Percentiles rank a stretch among this genome's conserved stretches.
These are phyloP conservation scores for Gonapodya prolifera DNA, from an alignment of 192 early-diverging fungal species.

Conservation along the genomic window DNA sequence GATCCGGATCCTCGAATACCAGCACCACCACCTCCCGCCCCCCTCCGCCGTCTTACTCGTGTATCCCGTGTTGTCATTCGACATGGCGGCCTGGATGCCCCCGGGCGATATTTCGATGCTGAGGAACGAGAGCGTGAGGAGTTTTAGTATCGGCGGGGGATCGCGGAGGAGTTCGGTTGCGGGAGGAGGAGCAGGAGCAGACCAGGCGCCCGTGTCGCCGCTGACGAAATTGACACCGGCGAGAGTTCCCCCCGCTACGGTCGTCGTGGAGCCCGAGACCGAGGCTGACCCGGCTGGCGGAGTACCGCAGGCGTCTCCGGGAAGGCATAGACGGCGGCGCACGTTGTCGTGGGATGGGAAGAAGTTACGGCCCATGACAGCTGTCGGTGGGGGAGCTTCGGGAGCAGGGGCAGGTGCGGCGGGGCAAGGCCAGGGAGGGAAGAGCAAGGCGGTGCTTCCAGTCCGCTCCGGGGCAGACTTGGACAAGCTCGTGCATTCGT, in stretches of 20 bases:
- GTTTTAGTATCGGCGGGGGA: constrained; percentile 16
- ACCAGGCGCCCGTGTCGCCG: too few relatives aligned
- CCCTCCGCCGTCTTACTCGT: constrained; percentile 71
- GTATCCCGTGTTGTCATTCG: constrained; percentile 85
- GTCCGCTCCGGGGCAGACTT: too few relatives aligned
- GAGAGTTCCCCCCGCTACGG: constrained; percentile 23
- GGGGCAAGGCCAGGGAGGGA: too few relatives aligned
- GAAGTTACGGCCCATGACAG: too few relatives aligned
- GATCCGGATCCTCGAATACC: neutral
- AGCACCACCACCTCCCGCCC: constrained; percentile 24
- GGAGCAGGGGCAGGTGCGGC: too few relatives aligned
- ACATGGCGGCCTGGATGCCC: constrained; percentile 88
- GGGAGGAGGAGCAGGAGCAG: too few relatives aligned
- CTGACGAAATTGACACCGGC: constrained; percentile 16
- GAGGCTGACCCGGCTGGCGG: constrained; percentile 52
- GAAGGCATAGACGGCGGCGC: constrained; percentile 25
- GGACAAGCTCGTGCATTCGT: too few relatives aligned
- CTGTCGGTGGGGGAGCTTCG: too few relatives aligned
- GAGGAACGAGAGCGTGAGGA: constrained; percentile 37
- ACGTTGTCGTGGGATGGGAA: too few relatives aligned
- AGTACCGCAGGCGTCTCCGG: constrained; percentile 26
- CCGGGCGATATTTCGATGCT: constrained; percentile 41
- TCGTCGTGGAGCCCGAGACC: constrained; percentile 52
- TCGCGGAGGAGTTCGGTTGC: constrained; percentile 22
- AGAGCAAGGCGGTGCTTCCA: too few relatives aligned